These are phyloP conservation scores for Nematocida sp. DNA, from an alignment of 371 early-diverging fungal species.

Conservation along the genomic window DNA sequence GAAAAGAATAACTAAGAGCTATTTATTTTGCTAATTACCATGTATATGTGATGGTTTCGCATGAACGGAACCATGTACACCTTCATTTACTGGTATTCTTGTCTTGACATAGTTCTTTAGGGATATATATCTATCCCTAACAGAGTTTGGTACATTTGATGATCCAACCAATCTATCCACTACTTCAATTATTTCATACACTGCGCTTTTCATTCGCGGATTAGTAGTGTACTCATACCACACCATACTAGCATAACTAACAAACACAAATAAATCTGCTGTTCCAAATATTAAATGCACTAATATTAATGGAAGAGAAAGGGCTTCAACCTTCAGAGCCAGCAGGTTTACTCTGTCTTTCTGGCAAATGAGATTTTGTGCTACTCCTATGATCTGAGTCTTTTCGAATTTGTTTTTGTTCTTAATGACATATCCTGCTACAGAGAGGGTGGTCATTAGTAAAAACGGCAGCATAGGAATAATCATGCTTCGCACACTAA, in stretches of 20 bases:
- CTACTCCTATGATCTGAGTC: conserved; percentile 5
- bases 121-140: conserved; percentile 21
- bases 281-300: conserved; percentile 53
- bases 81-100: conserved; percentile 5
- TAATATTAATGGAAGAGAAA: conserved; percentile 49
- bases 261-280: conserved; percentile 42
- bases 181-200: conserved; percentile 40
- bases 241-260: conserved; percentile 56
- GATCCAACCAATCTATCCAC: conserved; percentile 22
- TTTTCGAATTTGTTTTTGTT: conserved; percentile 58
- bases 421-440: conserved; percentile 40
- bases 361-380: conserved; percentile 17
- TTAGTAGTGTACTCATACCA: conserved; percentile 65
- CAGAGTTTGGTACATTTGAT: conserved; percentile 1
- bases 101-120: conserved; percentile 18
- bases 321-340: conserved; percentile 50
- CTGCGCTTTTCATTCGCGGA: conserved; percentile 62
- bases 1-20: not conserved
- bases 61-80: not conserved
- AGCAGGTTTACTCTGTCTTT: conserved; percentile 39
- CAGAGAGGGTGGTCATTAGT: conserved; percentile 59
- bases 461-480: conserved; percentile 65
- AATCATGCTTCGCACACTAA: conserved; percentile 24
- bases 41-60: not conserved
- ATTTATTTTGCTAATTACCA: not conserved